Evolutionary conservation across 2,329 filamentous ascomycete genomes (phyloP).

Genomic region (Trichophyton verrucosum): DNA sequence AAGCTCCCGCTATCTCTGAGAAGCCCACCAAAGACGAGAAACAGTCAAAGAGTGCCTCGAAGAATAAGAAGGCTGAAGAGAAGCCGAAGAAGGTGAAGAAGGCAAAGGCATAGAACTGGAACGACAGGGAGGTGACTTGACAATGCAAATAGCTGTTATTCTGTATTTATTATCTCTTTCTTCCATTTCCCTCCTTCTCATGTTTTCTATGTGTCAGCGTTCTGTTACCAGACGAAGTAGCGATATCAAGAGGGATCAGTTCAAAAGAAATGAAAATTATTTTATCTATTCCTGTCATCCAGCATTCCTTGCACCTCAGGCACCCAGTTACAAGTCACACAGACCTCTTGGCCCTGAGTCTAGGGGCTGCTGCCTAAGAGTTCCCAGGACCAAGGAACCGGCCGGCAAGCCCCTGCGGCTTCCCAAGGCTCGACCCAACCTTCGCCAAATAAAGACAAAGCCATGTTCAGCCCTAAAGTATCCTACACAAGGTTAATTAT

Average conservation of each 20-base stretch:
- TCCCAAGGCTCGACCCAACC: neutral
- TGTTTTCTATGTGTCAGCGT: neutral
- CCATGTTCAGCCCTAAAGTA: neutral
- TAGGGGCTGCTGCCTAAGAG: neutral
- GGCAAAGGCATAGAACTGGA: neutral
- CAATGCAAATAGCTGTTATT: neutral
- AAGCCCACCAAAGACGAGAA: neutral
- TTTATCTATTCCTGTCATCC: neutral
- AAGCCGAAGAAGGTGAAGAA: slow-evolving; percentile 4
- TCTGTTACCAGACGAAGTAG: neutral
- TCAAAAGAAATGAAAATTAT: neutral
- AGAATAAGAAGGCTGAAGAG: slow-evolving; percentile 2
- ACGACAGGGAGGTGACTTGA: neutral
- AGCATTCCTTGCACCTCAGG: too few relatives aligned
- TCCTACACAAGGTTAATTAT: neutral
- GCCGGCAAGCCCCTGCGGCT: neutral
- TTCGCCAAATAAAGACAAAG: neutral
- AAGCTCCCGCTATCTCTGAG: neutral
- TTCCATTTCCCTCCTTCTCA: neutral
- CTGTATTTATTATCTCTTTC: neutral
- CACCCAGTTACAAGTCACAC: neutral
- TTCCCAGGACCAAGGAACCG: neutral
- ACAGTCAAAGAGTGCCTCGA: neutral
- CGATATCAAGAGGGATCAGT: neutral
- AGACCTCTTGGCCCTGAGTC: neutral